Evolutionary conservation across 2,329 filamentous ascomycete genomes (phyloP).

Genomic region (Colletotrichum navitas): DNA sequence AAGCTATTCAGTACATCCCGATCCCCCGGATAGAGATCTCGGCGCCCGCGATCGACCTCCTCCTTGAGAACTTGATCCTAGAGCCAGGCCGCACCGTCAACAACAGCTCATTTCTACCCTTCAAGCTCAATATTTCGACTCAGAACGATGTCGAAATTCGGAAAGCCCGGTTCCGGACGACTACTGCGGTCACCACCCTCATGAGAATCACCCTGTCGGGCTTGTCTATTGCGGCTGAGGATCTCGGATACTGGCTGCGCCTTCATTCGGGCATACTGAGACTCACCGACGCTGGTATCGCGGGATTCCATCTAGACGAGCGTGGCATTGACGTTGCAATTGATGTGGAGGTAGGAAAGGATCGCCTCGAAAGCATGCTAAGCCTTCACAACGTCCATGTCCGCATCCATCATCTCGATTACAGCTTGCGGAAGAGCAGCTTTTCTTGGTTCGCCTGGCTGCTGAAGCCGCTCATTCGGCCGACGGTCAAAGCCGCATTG

Average conservation of each 20-base stretch:
- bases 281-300: conserved; percentile 85
- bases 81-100: conserved; percentile 90
- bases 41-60: conserved; percentile 83
- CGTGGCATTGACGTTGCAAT: conserved; percentile 88
- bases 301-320: conserved; percentile 86
- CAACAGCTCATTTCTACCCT: conserved; percentile 88
- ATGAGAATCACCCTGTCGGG: conserved; percentile 86
- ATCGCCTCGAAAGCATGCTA: conserved; percentile 84
- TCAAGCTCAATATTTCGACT: conserved; percentile 83
- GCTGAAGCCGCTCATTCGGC: conserved; percentile 85
- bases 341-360: conserved; percentile 85
- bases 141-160: conserved; percentile 89
- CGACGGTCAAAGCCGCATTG: conserved; percentile 82
- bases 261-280: conserved; percentile 81
- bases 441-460: conserved; percentile 85
- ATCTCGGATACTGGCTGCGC: conserved; percentile 91
- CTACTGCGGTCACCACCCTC: conserved; percentile 74
- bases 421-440: conserved; percentile 79
- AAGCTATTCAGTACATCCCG: conserved; percentile 86
- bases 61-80: conserved; percentile 91
- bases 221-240: conserved; percentile 84
- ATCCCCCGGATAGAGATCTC: conserved; percentile 92
- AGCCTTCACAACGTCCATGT: conserved; percentile 82
- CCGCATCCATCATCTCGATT: conserved; percentile 87
- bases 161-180: conserved; percentile 79